Conservation (phyloP, 257 asterid species). For the Haberlea rhodopensis region DNA sequence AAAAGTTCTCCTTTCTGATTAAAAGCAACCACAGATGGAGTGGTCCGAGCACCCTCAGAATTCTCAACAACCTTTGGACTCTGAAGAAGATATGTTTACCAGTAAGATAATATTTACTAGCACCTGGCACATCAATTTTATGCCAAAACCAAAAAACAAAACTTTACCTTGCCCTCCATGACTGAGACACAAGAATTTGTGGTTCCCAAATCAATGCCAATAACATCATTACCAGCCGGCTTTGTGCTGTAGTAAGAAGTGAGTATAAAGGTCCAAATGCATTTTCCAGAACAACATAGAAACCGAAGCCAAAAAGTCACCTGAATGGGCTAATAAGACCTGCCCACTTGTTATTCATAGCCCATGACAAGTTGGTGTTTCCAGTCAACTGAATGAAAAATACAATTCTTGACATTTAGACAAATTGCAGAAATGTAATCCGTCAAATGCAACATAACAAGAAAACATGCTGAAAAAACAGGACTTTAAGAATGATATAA, state of each 20-base stretch:
- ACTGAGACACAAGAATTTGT: constrained; percentile 79
- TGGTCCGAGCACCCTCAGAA: constrained; percentile 75
- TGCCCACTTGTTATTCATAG: constrained; percentile 52
- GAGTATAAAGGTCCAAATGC: background rate
- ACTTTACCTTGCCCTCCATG: constrained; percentile 83
- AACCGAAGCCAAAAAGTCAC: constrained; percentile 24
- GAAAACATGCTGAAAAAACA: background rate
- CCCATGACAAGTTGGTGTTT: constrained; percentile 49
- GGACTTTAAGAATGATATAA: background rate
- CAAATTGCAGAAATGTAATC: background rate
- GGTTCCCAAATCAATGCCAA: constrained; percentile 80
- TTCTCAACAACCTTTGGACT: constrained; percentile 71
- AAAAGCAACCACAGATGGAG: constrained; percentile 85
- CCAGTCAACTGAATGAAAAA: constrained; percentile 43
- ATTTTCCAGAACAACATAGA: background rate
- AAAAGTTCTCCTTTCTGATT: constrained; percentile 68
- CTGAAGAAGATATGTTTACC: constrained; percentile 27
- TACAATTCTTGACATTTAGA: too few relatives aligned
- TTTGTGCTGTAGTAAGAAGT: constrained; percentile 48
- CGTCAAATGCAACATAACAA: background rate
- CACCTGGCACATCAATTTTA: background rate
- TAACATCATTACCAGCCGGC: constrained; percentile 74
- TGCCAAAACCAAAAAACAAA: background rate
- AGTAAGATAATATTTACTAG: background rate
- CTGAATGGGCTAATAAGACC: constrained; percentile 59